Percentiles rank a stretch among this genome's conserved stretches.
Evolutionary conservation across 208 protist species (phyloP).

Genomic region (Leishmania lainsoni): DNA sequence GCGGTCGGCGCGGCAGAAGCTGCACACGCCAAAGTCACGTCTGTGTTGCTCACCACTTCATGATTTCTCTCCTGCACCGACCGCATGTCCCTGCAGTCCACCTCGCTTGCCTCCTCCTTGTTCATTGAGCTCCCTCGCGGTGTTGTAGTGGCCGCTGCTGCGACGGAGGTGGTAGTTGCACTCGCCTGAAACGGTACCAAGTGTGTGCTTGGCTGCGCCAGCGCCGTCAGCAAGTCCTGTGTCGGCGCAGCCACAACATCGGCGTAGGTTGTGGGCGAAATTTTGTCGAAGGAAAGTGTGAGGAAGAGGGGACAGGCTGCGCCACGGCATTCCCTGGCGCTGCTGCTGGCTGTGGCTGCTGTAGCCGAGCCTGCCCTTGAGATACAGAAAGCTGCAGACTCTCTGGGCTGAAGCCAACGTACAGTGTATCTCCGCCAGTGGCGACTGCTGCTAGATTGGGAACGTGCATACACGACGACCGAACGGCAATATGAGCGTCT

Average conservation of each 20-base stretch:
- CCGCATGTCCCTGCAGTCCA: background rate
- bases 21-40: background rate
- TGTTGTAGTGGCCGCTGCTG: background rate
- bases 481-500: background rate
- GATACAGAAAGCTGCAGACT: constrained; percentile 28
- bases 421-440: background rate
- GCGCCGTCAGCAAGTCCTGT: constrained; percentile 8
- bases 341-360: background rate
- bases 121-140: background rate
- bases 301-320: background rate
- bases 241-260: constrained; percentile 13
- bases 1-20: background rate
- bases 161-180: background rate
- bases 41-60: background rate
- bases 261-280: background rate
- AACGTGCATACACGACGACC: background rate
- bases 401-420: constrained; percentile 31
- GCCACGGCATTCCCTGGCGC: background rate
- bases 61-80: background rate
- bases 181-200: background rate
- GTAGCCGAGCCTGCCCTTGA: background rate
- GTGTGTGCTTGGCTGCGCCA: background rate
- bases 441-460: background rate
- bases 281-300: background rate
- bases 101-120: background rate